Base-by-base conservation (phyloP, 176 grass and related monocot genomes). In the Hordeum marinum region DNA sequence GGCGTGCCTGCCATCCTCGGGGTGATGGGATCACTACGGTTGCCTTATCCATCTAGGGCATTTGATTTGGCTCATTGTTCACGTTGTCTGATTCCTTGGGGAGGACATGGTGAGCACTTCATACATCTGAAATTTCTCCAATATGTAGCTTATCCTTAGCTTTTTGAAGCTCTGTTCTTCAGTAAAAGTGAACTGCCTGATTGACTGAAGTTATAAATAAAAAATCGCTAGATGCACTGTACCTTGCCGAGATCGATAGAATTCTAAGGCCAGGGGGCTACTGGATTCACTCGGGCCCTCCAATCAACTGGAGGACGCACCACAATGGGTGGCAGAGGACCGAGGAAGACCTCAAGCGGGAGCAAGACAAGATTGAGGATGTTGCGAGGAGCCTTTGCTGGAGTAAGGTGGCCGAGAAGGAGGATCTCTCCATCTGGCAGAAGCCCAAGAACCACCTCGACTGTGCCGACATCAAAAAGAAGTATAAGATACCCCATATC, bases 61-160 rank as follows among this genome's bases (percentile, higher is more conserved):
- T 98, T 98, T 71, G 96, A 98, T 85, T 83, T 98, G 89, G 96
- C 96, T 25, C 96, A 98, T 76, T 98, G 96, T 48, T 98, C 96
- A 0, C 91, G 96, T 11, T 98, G 96, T 75, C 88, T 98, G 27
- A 95, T 98, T 81, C 93, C 96, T 42, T 98, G 96, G 96, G 46
- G 75, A 61, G 89, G 4, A 40, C 18, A 86, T 76, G 93, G 96
- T 98, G 81, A 93, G 93, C 43, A 58, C 57, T 84, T 73, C 8
- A 18, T 72, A 45, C 54, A 48, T 75, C 46, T 74, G 26, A 18
- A 26, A 24, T 83, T 72, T 72, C 40, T 46, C 23, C 13, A 73
- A 27, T 45, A 45, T 46, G 41, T 73, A 9, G n/a, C 68, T 72
- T 71, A 72, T 72, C 35, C 66, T 11, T 21, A 27, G 27, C 18